Evolutionary conservation across 495 filamentous ascomycete genomes (phyloP).

Genomic region (Penicillium pancosmium): DNA sequence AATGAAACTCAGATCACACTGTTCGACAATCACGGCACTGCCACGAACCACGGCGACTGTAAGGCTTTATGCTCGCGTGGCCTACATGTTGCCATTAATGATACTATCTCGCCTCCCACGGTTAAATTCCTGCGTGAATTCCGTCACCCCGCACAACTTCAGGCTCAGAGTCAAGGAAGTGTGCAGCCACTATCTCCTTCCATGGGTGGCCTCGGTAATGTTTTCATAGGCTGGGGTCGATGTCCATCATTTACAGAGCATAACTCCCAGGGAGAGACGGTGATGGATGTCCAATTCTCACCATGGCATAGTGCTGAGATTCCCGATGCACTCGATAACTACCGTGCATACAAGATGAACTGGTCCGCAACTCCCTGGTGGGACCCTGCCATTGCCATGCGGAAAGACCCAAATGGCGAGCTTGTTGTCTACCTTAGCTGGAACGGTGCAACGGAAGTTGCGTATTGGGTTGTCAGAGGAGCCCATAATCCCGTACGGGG

Average conservation of each 20-base stretch:
- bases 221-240: conserved; percentile 32
- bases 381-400: conserved; percentile 21
- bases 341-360: conserved; percentile 27
- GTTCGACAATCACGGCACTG: conserved; percentile 26
- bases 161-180: conserved; percentile 26
- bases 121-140: conserved; percentile 22
- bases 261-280: conserved; percentile 15
- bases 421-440: conserved; percentile 25
- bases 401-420: conserved; percentile 7
- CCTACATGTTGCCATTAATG: conserved; percentile 24
- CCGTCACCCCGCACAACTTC: conserved; percentile 18
- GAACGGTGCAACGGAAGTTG: conserved; percentile 56
- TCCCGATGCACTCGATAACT: conserved; percentile 27
- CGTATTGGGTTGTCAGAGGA: conserved; percentile 18
- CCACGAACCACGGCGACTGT: conserved; percentile 21
- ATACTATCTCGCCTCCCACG: conserved; percentile 15
- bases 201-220: conserved; percentile 15
- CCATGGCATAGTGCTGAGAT: conserved; percentile 25
- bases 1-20: conserved; percentile 21
- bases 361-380: conserved; percentile 25
- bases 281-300: conserved; percentile 27
- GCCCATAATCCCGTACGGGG: background rate
- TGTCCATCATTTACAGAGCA: conserved; percentile 28
- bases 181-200: conserved; percentile 20
- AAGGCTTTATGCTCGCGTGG: conserved; percentile 25